These are phyloP conservation scores for Astragalus glycyphyllos DNA, from an alignment of 306 rosid genomes.

Conservation along the genomic window DNA sequence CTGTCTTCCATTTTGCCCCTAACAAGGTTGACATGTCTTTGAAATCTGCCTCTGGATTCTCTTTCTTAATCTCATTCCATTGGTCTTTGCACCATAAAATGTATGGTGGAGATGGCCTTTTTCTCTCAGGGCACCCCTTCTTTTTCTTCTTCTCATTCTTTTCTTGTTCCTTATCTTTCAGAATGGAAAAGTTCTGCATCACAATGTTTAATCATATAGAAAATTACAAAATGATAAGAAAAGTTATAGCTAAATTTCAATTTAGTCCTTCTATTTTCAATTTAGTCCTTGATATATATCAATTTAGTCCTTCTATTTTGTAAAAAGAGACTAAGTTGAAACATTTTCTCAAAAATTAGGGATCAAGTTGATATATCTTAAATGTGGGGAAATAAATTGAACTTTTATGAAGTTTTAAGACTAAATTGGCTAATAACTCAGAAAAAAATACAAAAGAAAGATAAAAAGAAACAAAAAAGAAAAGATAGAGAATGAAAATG, in stretches of 20 bases:
- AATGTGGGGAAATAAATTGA: no score
- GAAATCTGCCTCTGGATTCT: conserved; percentile 85
- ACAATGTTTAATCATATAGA: no score
- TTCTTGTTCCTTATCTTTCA: conserved; percentile 65
- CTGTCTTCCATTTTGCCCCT: conserved; percentile 88
- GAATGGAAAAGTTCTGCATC: conserved; percentile 67
- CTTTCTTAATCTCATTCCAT: conserved; percentile 87
- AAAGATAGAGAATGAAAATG: neutral
- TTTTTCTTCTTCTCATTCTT: conserved; percentile 75
- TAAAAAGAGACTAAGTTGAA: no score
- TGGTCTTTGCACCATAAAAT: conserved; percentile 87
- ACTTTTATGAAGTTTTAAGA: no score
- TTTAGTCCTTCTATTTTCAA: no score
- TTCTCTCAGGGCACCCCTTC: conserved; percentile 62
- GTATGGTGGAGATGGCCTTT: conserved; percentile 86
- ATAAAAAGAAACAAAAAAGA: neutral
- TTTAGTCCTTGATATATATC: no score
- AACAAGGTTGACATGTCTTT: conserved; percentile 73
- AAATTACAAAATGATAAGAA: neutral
- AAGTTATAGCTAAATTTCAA: no score
- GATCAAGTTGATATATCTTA: no score
- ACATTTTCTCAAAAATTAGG: no score
- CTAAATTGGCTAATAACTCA: no score
- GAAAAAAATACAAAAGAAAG: no score
- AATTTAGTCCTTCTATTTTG: no score